Base-by-base conservation (phyloP, 208 protist species). In the Wallacemonas sp. region DNA sequence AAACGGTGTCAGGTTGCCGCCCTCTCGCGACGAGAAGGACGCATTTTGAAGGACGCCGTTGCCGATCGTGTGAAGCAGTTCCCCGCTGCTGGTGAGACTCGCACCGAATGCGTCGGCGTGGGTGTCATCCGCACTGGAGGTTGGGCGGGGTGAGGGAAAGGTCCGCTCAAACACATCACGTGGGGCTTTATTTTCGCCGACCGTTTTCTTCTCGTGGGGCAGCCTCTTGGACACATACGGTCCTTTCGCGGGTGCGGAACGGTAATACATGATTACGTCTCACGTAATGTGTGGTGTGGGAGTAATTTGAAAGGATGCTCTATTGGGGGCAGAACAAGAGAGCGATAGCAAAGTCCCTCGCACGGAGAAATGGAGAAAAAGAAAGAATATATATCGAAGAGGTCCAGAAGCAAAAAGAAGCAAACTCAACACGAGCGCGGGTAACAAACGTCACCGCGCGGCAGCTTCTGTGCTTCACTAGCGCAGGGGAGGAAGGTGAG, bases 321-420 rank as follows among this genome's bases (percentile, higher is more conserved):
- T 6, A 55, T 17, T 4, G 31, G 17, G 24, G 30, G 0, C 0
- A 60, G 42, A 4, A n/a, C 31, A 42, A 60, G 31, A 60, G 44
- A 42, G 26, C 38, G 61, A 34, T 19, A 30, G 28, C 2, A 31
- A 36, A 17, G 45, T 42, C 12, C 38, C 36, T 41, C 33, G 17
- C 33, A 5, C 33, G 5, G 27, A 34, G 41, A 34, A 27, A 36
- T 19, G 27, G 44, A 53, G 27, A 51, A 26, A 49, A 19, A 64
- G 5, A 49, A 3, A 28, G 34, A 49, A 51, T 51, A 15, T 4
- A 51, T 9, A 30, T 12, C 8, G 56, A 39, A 39, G 11, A 33
- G 21, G 53, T 27, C 21, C 49, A 66, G 33, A 26, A 21, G 30
- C 63, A 47, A 46, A 66, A 15, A 49, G 65, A 71, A 54, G 45